phyloP scores from a whole-genome alignment of 2,329 filamentous ascomycete genomes.

The Annulohypoxylon truncatum region DNA sequence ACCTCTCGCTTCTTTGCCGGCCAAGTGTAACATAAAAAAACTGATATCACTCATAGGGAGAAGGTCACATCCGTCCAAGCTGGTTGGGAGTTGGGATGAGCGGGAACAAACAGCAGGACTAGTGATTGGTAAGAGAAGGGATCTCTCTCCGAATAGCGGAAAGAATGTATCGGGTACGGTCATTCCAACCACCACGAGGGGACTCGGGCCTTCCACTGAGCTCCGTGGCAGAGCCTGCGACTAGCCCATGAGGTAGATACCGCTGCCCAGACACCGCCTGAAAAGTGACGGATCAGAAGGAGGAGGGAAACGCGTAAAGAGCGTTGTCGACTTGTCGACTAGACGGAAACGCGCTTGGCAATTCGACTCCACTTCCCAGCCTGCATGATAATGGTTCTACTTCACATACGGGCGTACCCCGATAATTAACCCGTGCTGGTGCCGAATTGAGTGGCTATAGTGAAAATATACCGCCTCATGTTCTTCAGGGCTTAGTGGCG shows the following conservation, averaged over 20 bases:
- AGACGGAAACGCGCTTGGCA: conserved; percentile 31
- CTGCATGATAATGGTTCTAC: background rate
- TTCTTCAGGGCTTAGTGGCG: conserved; percentile 4
- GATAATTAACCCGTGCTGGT: background rate
- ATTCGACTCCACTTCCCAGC: conserved; percentile 9
- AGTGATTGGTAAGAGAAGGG: conserved; percentile 30
- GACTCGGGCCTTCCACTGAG: conserved; percentile 42
- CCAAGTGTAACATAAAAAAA: conserved; percentile 12
- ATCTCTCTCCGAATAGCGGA: conserved; percentile 35
- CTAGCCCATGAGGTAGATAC: conserved; percentile 3
- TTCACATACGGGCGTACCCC: conserved; percentile 1
- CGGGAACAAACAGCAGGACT: conserved; percentile 31
- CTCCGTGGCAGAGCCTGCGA: conserved; percentile 20
- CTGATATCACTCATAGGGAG: conserved; percentile 23
- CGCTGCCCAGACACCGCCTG: conserved; percentile 14
- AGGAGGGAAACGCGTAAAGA: conserved; percentile 32
- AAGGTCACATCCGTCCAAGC: conserved; percentile 16
- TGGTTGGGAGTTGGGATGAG: conserved; percentile 7
- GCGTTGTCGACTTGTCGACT: conserved; percentile 23
- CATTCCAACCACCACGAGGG: conserved; percentile 48
- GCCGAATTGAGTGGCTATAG: conserved; percentile 8
- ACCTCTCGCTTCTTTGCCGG: background rate
- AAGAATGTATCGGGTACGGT: conserved; percentile 48
- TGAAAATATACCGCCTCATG: conserved; percentile 1
- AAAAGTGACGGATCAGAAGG: conserved; percentile 41